phyloP scores from a whole-genome alignment of 2,329 filamentous ascomycete species.

The Colletotrichum sp. region DNA sequence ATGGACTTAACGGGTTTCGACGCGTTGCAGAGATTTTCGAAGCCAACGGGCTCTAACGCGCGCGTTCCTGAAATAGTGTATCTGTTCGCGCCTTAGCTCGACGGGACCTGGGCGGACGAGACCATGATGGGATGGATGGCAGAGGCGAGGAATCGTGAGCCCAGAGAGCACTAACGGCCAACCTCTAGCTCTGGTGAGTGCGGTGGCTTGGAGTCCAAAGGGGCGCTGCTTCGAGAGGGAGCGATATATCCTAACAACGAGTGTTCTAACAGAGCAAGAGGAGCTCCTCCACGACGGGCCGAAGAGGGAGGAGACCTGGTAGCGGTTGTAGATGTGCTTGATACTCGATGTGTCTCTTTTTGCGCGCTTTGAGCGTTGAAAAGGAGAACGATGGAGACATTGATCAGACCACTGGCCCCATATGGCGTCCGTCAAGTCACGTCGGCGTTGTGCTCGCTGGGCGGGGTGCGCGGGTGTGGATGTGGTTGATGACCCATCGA shows the following conservation, averaged over 20 bases:
- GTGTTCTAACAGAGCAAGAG: not conserved
- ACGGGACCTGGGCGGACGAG: not conserved
- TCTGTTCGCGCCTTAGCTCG: not conserved
- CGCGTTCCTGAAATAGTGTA: slow-evolving; percentile 15
- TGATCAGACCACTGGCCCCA: not conserved
- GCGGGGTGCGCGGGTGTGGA: not conserved
- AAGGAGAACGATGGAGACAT: not conserved
- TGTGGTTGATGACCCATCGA: not conserved
- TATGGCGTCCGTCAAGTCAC: not conserved
- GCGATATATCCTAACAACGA: not conserved
- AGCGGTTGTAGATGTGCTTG: not conserved
- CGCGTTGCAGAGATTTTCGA: not conserved
- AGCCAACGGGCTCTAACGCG: not conserved
- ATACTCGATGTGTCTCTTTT: not conserved
- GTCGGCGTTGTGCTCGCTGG: not conserved
- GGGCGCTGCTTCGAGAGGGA: not conserved
- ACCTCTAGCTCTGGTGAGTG: not conserved
- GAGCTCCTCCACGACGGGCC: not conserved
- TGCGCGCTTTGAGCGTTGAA: not conserved
- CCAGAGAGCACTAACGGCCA: not conserved
- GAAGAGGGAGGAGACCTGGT: not conserved
- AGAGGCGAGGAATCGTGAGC: not conserved
- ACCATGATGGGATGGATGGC: slow-evolving; percentile 13
- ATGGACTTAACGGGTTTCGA: not conserved
- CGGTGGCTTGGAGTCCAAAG: not conserved